Conservation (phyloP, 1,139 yeast genomes). For the Blastobotrys elegans region DNA sequence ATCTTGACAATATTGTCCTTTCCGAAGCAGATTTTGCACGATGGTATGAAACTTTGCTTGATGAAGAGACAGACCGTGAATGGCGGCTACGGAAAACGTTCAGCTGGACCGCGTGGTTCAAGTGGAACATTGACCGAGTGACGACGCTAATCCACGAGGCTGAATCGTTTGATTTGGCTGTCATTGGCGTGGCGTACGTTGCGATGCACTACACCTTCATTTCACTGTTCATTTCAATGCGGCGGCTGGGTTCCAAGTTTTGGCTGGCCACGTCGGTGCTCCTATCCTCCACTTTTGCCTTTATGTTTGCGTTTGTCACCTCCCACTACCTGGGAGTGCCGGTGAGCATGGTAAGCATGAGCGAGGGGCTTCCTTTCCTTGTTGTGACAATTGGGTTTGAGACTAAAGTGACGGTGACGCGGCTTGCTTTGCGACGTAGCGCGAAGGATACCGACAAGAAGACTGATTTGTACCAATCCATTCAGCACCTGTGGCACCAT, state of each 20-base stretch:
- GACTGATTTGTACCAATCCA: conserved; percentile 34
- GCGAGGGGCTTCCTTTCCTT: conserved; percentile 91
- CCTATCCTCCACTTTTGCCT: conserved; percentile 78
- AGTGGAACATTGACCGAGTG: conserved; percentile 43
- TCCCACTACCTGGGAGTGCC: conserved; percentile 42
- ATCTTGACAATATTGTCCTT: conserved; percentile 36
- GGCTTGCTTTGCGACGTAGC: conserved; percentile 44
- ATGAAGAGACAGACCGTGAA: background rate
- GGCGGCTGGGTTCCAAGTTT: conserved; percentile 71
- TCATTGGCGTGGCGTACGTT: conserved; percentile 75
- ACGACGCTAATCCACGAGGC: conserved; percentile 62
- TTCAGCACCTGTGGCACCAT: conserved; percentile 55
- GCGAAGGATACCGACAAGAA: conserved; percentile 17
- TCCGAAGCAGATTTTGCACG: conserved; percentile 35
- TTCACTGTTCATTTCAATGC: conserved; percentile 77
- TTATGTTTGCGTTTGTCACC: conserved; percentile 73
- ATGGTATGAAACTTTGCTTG: conserved; percentile 33
- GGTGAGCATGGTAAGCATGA: conserved; percentile 69
- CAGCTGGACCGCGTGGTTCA: conserved; percentile 59
- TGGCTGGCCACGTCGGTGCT: conserved; percentile 87
- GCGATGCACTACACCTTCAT: conserved; percentile 88
- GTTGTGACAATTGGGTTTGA: conserved; percentile 93
- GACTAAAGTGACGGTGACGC: conserved; percentile 74
- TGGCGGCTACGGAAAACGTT: conserved; percentile 61
- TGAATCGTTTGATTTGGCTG: conserved; percentile 78